Conservation (phyloP, 257 asterid species). For the Marsdenia floribunda region DNA sequence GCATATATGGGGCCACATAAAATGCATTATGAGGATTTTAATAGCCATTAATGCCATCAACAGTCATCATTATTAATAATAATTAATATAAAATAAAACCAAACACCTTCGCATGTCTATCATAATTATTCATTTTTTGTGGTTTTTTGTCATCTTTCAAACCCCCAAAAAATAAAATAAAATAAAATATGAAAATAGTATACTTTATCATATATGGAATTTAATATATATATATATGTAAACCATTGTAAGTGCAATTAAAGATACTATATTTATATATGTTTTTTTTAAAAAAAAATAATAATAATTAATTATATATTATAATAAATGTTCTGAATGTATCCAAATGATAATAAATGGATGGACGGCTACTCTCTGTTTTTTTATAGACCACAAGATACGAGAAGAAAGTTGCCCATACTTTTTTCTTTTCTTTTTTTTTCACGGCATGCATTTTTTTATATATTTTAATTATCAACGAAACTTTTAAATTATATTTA, state of each 20-base stretch:
- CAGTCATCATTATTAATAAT: neutral
- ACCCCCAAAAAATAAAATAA: neutral
- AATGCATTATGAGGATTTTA: neutral
- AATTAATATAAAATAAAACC: neutral
- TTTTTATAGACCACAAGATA: neutral
- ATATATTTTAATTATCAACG: no score
- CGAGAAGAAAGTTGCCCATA: neutral
- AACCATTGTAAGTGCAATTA: neutral
- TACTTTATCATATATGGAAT: no score
- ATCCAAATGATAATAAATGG: neutral
- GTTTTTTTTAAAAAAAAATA: neutral
- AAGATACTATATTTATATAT: neutral
- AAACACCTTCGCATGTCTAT: neutral
- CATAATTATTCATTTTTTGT: neutral
- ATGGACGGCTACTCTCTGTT: neutral
- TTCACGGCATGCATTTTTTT: no score
- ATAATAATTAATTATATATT: neutral
- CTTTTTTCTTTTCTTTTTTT: neutral
- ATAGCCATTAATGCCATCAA: neutral
- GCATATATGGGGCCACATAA: no score
- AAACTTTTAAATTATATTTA: no score
- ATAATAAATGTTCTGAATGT: neutral
- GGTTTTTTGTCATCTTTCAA: neutral
- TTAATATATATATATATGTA: neutral
- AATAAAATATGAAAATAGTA: neutral